Conservation (phyloP, 176 grass and related monocot genomes). For the Eragrostis nindensis region DNA sequence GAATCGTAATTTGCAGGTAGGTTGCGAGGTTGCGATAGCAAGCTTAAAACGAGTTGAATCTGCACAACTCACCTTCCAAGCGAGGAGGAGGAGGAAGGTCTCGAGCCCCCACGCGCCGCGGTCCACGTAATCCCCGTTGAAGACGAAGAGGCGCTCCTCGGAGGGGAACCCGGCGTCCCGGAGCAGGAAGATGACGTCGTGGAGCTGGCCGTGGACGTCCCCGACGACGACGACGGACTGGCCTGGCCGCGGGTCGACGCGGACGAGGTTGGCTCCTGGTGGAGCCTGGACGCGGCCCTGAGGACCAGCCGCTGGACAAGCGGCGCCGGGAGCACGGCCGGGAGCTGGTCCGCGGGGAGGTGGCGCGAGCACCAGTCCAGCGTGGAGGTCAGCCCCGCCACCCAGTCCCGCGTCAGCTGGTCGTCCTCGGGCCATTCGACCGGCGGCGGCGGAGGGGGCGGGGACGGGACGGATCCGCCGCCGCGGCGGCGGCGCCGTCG, state of each 20-base stretch:
- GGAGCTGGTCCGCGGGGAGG: conserved; percentile 68
- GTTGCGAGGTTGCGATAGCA: background rate
- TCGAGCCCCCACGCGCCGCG: conserved; percentile 95
- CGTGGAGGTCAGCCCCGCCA: conserved; percentile 45
- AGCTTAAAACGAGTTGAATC: conserved; percentile 3
- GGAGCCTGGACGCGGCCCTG: conserved; percentile 74
- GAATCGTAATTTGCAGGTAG: background rate
- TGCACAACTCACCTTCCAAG: conserved; percentile 77
- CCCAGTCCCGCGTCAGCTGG: conserved; percentile 66
- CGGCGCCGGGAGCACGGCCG: conserved; percentile 52
- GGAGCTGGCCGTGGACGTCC: conserved; percentile 96
- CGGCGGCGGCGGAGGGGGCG: background rate
- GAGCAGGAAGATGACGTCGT: conserved; percentile 93
- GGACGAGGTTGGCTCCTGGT: conserved; percentile 85
- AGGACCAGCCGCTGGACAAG: conserved; percentile 72
- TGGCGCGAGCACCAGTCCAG: conserved; percentile 84
- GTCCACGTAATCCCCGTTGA: conserved; percentile 97
- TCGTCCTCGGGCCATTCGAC: conserved; percentile 69
- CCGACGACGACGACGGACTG: conserved; percentile 81
- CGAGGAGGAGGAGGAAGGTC: conserved; percentile 81
- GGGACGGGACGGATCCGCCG: background rate
- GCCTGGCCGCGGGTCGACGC: conserved; percentile 52
- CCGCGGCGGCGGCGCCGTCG: background rate
- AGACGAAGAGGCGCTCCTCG: conserved; percentile 84
- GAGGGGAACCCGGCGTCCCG: conserved; percentile 81